These are phyloP conservation scores for Eleusine indica DNA, from an alignment of 176 grass and related monocot genomes.

Conservation along the genomic window DNA sequence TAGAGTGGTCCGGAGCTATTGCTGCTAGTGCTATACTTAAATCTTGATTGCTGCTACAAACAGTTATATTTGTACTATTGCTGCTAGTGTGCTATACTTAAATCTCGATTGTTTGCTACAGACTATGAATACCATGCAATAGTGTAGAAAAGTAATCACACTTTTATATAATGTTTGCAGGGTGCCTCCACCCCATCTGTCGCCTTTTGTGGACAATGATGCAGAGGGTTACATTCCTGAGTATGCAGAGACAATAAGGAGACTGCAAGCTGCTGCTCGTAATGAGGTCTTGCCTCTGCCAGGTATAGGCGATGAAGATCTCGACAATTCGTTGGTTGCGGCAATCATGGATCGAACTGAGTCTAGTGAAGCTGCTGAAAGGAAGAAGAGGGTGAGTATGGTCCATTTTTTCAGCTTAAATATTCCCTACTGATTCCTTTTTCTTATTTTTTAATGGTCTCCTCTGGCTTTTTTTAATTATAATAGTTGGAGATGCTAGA, in stretches of 20 bases:
- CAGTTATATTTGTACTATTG: no score
- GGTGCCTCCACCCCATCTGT: slow-evolving; percentile 93
- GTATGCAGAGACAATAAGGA: slow-evolving; percentile 88
- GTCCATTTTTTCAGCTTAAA: slow-evolving; percentile 10
- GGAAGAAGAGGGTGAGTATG: slow-evolving; percentile 63
- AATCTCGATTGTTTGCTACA: background rate
- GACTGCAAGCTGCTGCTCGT: slow-evolving; percentile 67
- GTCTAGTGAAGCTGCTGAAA: slow-evolving; percentile 72
- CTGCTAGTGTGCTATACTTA: slow-evolving; percentile 2
- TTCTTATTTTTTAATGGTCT: background rate
- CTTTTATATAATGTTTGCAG: slow-evolving; percentile 43
- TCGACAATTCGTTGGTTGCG: slow-evolving; percentile 54
- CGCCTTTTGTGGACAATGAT: slow-evolving; percentile 96
- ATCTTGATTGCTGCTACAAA: background rate
- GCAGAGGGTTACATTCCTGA: slow-evolving; percentile 96
- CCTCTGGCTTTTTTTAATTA: background rate
- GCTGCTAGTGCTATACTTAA: background rate
- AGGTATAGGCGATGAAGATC: slow-evolving; percentile 75
- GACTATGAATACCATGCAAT: background rate
- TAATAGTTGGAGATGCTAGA: slow-evolving; percentile 71
- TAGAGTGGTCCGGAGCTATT: background rate
- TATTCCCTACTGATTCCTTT: background rate
- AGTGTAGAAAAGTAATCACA: background rate
- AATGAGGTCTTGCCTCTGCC: slow-evolving; percentile 90
- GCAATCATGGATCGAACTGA: slow-evolving; percentile 67